These are phyloP conservation scores for Talaromyces rugulosus DNA, from an alignment of 2,329 filamentous ascomycete genomes.

Conservation along the genomic window DNA sequence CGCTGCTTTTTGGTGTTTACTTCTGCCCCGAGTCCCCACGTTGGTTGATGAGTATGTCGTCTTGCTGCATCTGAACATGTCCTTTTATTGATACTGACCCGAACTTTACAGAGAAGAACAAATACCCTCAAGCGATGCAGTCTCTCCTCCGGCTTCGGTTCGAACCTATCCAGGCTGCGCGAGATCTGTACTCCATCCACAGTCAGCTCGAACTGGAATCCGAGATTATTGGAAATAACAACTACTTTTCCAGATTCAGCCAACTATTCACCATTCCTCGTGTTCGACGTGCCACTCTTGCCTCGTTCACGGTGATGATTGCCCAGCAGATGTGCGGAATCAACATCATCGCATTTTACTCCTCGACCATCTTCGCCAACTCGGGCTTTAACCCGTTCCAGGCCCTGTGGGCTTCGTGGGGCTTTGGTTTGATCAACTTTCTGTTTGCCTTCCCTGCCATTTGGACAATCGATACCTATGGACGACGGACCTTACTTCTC, in stretches of 20 bases:
- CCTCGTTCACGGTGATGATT: conserved; percentile 76
- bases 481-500: conserved; percentile 58
- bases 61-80: not conserved
- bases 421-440: conserved; percentile 63
- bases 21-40: conserved; percentile 63
- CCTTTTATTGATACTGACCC: not conserved
- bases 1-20: conserved; percentile 55
- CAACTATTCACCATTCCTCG: conserved; percentile 49
- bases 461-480: conserved; percentile 64
- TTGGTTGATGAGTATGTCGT: conserved; percentile 53
- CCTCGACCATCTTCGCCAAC: conserved; percentile 53
- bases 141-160: conserved; percentile 57
- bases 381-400: conserved; percentile 54
- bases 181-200: conserved; percentile 61
- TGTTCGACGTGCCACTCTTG: conserved; percentile 61
- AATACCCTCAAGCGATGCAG: conserved; percentile 57
- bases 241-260: conserved; percentile 58
- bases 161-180: conserved; percentile 55
- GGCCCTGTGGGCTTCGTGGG: conserved; percentile 60
- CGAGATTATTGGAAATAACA: conserved; percentile 42
- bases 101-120: conserved; percentile 48
- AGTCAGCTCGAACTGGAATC: conserved; percentile 47
- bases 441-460: conserved; percentile 62
- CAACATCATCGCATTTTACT: conserved; percentile 75
- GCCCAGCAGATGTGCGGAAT: conserved; percentile 68